Base-by-base conservation (phyloP, 1,284 basidiomycete species). In the Phenoliferia sp. region DNA sequence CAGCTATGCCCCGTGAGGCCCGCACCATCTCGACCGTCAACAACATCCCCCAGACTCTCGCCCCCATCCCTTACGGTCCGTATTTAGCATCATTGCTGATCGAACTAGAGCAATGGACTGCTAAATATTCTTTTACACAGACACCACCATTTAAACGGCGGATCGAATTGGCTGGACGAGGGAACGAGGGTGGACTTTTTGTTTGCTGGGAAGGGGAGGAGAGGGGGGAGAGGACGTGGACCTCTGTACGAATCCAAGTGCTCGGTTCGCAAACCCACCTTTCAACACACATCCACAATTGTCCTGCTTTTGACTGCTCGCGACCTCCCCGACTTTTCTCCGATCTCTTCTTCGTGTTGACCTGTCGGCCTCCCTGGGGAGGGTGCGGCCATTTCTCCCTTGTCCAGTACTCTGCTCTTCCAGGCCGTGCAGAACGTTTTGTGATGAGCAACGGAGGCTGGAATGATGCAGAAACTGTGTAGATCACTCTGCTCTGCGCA, bases 11-110 rank as follows among this genome's bases (percentile, higher is more conserved):
- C 72, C 88, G 94, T 71, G 88, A 88, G 77, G 85, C 90, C 35
- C 87, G 83, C 82, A 87, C 85, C 76, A 87, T 99, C 79, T 88
- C 89, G 67, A 75, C 78, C 72, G 80, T 81, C 75, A 85, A 87
- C 78, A 98, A 98, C 83, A 83, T 85, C 56, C 92, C 95, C 67
- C 90, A 95, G 84, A 98, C 95, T 70, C 91, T 99, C 81, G 87
- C 86, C 72, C 93, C 94, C 77, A 85, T 92, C 77, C 87, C 87
- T 76, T 98, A 83, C 82, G 80, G 57, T 59, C 29, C 34, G 57
- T 59, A 17, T 9, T 33, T 59, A 10, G 22, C 16, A 22, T 6
- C 26, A 16, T 34, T 29, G 16, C 12, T 44, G 39, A 12, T 44
- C 22, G 39, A 44, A 22, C 15, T n/a, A 28, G 52, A 17, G 26